Evolutionary conservation across 305 asterid species (phyloP).

Genomic region (Solanum hybrid): DNA sequence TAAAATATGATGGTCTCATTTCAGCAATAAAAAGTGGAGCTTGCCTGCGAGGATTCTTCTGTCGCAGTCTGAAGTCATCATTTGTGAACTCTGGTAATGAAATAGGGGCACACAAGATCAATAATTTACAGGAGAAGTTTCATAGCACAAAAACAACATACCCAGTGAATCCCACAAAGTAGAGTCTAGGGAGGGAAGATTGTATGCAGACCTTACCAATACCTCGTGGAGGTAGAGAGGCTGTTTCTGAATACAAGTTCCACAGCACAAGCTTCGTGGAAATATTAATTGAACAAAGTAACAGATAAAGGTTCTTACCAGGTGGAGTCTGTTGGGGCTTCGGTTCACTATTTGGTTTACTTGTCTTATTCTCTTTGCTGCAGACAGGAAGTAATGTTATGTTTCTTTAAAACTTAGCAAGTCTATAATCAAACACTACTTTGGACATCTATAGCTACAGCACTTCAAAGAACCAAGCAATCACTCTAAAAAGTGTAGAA

Average conservation of each 20-base stretch:
- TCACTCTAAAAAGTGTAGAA: background rate
- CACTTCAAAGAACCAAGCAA: background rate
- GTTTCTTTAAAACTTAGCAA: background rate
- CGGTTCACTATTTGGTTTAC: conserved; percentile 42
- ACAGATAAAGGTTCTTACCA: conserved; percentile 32
- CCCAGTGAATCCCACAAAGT: background rate
- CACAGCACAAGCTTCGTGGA: background rate
- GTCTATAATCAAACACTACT: background rate
- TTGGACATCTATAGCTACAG: background rate
- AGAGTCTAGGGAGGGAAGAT: background rate
- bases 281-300: background rate
- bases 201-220: background rate
- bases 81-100: conserved; percentile 41
- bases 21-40: conserved; percentile 11
- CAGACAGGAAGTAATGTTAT: conserved; percentile 14
- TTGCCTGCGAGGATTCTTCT: conserved; percentile 86
- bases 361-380: conserved; percentile 60
- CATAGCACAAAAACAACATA: background rate
- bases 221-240: background rate
- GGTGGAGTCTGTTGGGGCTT: conserved; percentile 49
- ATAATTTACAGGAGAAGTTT: background rate
- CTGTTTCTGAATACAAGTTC: background rate
- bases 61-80: conserved; percentile 74
- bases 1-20: background rate
- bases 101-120: background rate